Base-by-base conservation (phyloP, 352 stramenopile species). In the Phytophthora agathidicida region DNA sequence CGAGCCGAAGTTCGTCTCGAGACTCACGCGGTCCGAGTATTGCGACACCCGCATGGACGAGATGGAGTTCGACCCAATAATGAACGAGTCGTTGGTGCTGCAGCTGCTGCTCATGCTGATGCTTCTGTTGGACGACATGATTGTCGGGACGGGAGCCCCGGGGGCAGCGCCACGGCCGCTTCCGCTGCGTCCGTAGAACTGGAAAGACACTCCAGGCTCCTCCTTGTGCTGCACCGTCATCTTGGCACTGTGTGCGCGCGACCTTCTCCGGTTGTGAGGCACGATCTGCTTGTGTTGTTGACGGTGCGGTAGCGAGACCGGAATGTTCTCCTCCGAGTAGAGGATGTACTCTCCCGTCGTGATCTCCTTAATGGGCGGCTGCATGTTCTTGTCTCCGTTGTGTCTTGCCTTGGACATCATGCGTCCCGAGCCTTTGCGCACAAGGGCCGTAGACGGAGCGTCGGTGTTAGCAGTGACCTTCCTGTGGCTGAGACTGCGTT, bases 1-100 rank as follows among this genome's bases (percentile, higher is more conserved):
- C 49, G 79, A 89, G 11, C 79, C 78, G 30, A 81, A 85, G 61
- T 92, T 89, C 42, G 81, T 86, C 59, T 92, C 82, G 24, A 92
- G 61, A 48, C 82, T 92, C 68, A 88, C 72, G 54, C 82, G 78
- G 48, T 89, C 80, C 27, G 82, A 88, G 41, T 56, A 54, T 9
- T 70, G 54, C 11, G 80, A 89, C 17, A 55, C 38, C 8, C 77
- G 69, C 26, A 76, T 47, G 19, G 78, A 77, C 58, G 73, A 86
- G 30, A 71, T 68, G n/a, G 57, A 70, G 46, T 54, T 77, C 9
- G 78, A 71, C 7, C 82, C 56, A 37, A 87, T 63, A 13, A 84
- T 47, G 37, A 89, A 58, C 53, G 77, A 83, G 60, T 91, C 79
- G 39, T 65, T 84, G n/a, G 61, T 68, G 22, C 71, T 76, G 55